A percentile compares a stretch with the other conserved stretches of the same genome.
phyloP scores from a whole-genome alignment of 148 eudicot species.

The Cornus controversa region DNA sequence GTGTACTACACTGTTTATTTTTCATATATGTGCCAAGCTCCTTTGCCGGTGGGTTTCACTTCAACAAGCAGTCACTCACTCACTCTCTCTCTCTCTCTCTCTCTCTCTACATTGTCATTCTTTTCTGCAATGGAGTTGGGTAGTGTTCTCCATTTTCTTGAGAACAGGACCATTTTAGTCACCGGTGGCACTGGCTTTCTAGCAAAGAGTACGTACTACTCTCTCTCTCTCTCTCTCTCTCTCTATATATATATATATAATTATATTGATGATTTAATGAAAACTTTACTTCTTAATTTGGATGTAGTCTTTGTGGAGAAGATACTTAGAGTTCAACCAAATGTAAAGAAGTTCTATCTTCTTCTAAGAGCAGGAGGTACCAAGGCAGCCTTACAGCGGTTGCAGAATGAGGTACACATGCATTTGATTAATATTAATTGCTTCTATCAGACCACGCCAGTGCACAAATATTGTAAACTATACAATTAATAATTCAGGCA shows the following conservation, averaged over 20 bases:
- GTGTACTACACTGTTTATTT: not conserved
- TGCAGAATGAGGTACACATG: conserved; percentile 56
- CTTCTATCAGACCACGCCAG: no score
- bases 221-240: conserved; percentile 7
- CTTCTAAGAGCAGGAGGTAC: conserved; percentile 62
- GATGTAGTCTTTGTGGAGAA: conserved; percentile 67
- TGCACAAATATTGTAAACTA: no score
- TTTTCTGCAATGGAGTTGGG: conserved; percentile 36
- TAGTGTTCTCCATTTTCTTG: conserved; percentile 45
- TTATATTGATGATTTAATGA: not conserved
- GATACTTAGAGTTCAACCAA: conserved; percentile 73
- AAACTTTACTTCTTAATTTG: not conserved
- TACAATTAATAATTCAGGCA: no score
- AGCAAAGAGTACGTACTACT: conserved; percentile 52
- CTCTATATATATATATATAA: not conserved
- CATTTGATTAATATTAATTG: no score
- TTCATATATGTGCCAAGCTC: not conserved
- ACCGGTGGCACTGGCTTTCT: conserved; percentile 76
- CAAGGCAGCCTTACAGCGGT: conserved; percentile 51
- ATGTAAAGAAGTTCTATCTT: conserved; percentile 74
- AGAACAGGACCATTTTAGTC: conserved; percentile 49
- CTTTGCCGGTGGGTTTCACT: not conserved
- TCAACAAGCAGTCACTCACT: not conserved
- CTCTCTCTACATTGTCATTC: not conserved
- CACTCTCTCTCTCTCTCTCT: not conserved